phyloP scores from a whole-genome alignment of 352 stramenopile species.

The Phytophthora cajani region DNA sequence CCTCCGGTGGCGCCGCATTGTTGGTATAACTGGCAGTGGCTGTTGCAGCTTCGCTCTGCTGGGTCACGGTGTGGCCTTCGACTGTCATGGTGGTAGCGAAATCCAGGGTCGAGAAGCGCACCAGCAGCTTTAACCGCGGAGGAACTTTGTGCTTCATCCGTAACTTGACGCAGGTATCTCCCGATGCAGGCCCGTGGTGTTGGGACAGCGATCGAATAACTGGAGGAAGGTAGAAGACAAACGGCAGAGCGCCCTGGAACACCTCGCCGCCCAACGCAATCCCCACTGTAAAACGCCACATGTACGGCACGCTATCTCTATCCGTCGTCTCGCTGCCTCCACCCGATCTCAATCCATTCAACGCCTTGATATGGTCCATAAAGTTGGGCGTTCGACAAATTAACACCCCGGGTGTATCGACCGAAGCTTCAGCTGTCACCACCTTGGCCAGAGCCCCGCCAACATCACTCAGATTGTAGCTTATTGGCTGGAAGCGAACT shows the following conservation, averaged over 20 bases:
- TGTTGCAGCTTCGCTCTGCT: not conserved
- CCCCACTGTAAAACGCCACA: conserved; percentile 46
- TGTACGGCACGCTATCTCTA: conserved; percentile 17
- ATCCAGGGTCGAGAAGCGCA: conserved; percentile 60
- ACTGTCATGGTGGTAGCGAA: conserved; percentile 29
- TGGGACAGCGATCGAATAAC: conserved; percentile 66
- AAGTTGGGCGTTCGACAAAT: conserved; percentile 61
- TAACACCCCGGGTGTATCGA: conserved; percentile 32
- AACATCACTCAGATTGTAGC: conserved; percentile 16
- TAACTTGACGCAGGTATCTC: conserved; percentile 61
- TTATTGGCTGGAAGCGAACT: conserved; percentile 57
- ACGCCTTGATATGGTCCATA: conserved; percentile 55
- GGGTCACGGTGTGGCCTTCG: conserved; percentile 7
- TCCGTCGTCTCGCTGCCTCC: conserved; percentile 10
- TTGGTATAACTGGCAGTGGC: not conserved
- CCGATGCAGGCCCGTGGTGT: conserved; percentile 71
- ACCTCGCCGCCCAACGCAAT: conserved; percentile 50
- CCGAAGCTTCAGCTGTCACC: conserved; percentile 14
- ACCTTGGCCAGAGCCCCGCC: conserved; percentile 20
- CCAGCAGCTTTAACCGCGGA: conserved; percentile 43
- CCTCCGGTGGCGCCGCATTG: not conserved
- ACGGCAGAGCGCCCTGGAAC: conserved; percentile 55
- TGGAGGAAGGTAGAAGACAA: conserved; percentile 64
- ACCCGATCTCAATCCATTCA: conserved; percentile 18
- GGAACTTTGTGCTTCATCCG: conserved; percentile 82